Evolutionary conservation across 805 yeast genomes (phyloP), one percentile per base, ranked within the genome.

Genomic region (Pichia phayaonensis): DNA sequence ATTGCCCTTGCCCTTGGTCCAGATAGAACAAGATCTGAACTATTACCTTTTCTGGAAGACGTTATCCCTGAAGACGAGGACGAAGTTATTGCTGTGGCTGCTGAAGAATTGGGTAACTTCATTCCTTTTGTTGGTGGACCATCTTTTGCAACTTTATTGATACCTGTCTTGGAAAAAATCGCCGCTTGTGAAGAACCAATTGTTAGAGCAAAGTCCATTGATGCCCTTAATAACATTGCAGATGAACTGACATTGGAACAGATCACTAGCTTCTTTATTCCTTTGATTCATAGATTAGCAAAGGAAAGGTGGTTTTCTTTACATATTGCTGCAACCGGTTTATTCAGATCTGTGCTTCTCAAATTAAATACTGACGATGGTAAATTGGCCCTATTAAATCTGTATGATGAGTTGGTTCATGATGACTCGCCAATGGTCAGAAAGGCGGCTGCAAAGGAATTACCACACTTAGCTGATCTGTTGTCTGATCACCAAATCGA

Each of bases 381-480:
- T 41, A 75, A 92, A 65, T 75, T 75, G 42, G 83, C 81, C 46
- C 72, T 94, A 52, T 74, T 90, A 55, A 74, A 76, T 40, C 69
- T 84, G 42, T 92, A 83, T 67, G 73, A 79, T 52, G 85, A 82
- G 57, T 73, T 94, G 58, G 79, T 86, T 45, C 79, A 77, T 56
- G 98, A 94, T 67, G 99, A 94, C 52, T 87, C 96, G 20, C 99
- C 99, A 54, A 90, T 94, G 97, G 98, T 94, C 21, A 83, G 96
- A 68, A 83, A 97, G 64, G 86, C 96, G 11, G 95, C 97, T 16
- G 98, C 96, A 8, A 80, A 80, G 41, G 80, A 85, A 61, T 76
- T 94, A 58, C 97, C 99, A 3, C 72, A 67, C 38, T 70, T 92
- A 50, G 80, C 92, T 55, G 80, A 83, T 56, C 69, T 79, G 47